These are phyloP conservation scores for Wickerhamia fluorescens DNA, from an alignment of 805 yeast genomes.

Conservation along the genomic window DNA sequence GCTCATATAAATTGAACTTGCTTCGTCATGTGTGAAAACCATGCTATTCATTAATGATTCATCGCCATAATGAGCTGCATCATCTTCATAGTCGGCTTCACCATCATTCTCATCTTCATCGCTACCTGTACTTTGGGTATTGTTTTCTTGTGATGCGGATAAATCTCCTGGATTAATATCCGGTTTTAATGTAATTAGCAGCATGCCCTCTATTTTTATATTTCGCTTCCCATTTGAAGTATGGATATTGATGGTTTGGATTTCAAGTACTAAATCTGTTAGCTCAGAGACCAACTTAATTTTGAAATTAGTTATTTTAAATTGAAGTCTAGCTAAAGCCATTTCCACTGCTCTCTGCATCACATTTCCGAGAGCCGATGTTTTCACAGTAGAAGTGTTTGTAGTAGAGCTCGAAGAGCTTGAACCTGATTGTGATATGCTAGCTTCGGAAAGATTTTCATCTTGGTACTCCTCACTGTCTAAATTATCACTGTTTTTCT, in stretches of 20 bases:
- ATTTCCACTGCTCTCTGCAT: conserved; percentile 61
- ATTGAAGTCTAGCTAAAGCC: conserved; percentile 54
- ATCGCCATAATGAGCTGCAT: conserved; percentile 14
- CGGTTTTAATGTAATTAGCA: conserved; percentile 36
- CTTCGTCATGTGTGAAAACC: conserved; percentile 61
- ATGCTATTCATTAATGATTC: conserved; percentile 48
- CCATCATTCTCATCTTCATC: no score
- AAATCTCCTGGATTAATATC: conserved; percentile 26
- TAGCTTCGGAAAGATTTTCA: conserved; percentile 4
- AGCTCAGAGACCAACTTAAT: conserved; percentile 45
- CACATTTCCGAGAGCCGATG: conserved; percentile 45
- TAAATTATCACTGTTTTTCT: conserved; percentile 10
- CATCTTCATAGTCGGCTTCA: conserved; percentile 5
- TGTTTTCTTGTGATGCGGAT: conserved; percentile 7
- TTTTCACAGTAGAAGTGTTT: conserved; percentile 4
- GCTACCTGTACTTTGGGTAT: not conserved
- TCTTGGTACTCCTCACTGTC: conserved; percentile 10
- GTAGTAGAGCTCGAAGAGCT: conserved; percentile 11
- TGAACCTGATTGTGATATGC: conserved; percentile 5
- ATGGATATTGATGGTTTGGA: conserved; percentile 24
- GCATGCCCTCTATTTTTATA: conserved; percentile 33
- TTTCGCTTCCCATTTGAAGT: conserved; percentile 44
- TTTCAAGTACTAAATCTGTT: conserved; percentile 25
- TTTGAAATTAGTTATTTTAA: conserved; percentile 40
- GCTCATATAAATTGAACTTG: conserved; percentile 74